Evolutionary conservation across 2,329 filamentous ascomycete genomes (phyloP).

Genomic region (Colletotrichum lentis): DNA sequence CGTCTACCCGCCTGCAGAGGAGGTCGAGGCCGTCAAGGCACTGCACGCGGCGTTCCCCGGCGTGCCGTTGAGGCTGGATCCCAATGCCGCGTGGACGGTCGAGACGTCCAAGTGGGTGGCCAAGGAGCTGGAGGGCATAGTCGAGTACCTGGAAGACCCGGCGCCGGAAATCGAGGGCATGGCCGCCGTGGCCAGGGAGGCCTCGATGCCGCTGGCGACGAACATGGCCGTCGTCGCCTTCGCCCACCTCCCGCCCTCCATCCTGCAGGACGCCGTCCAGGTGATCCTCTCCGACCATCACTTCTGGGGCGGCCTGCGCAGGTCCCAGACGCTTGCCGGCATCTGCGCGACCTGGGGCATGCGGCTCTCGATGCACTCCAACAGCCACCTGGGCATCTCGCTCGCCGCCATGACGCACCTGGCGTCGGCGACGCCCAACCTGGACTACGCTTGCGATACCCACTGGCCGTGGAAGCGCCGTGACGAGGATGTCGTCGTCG

Average conservation of each 20-base stretch:
- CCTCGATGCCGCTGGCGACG: constrained; percentile 53
- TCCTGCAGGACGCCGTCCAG: constrained; percentile 51
- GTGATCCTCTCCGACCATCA: constrained; percentile 54
- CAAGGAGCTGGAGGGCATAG: constrained; percentile 48
- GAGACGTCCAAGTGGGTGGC: constrained; percentile 52
- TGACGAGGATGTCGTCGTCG: constrained; percentile 52
- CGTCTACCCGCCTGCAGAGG: constrained; percentile 51
- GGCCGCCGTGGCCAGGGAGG: constrained; percentile 52
- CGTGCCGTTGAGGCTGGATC: constrained; percentile 49
- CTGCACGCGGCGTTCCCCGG: constrained; percentile 49
- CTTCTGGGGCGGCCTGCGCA: constrained; percentile 55
- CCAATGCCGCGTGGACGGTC: constrained; percentile 52
- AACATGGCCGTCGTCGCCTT: constrained; percentile 56
- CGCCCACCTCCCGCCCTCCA: constrained; percentile 49
- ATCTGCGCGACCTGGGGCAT: constrained; percentile 53
- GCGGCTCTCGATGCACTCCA: constrained; percentile 54
- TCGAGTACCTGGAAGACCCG: constrained; percentile 53
- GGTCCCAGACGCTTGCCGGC: constrained; percentile 50
- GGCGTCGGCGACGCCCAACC: constrained; percentile 51
- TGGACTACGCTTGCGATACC: constrained; percentile 55
- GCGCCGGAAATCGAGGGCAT: constrained; percentile 53
- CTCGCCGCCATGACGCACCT: constrained; percentile 55
- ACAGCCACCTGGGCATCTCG: constrained; percentile 54
- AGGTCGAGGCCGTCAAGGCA: constrained; percentile 52
- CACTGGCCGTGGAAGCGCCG: constrained; percentile 56